Evolutionary conservation across 176 grass and related monocot species (phyloP).

Genomic region (Alloteropsis semialata): DNA sequence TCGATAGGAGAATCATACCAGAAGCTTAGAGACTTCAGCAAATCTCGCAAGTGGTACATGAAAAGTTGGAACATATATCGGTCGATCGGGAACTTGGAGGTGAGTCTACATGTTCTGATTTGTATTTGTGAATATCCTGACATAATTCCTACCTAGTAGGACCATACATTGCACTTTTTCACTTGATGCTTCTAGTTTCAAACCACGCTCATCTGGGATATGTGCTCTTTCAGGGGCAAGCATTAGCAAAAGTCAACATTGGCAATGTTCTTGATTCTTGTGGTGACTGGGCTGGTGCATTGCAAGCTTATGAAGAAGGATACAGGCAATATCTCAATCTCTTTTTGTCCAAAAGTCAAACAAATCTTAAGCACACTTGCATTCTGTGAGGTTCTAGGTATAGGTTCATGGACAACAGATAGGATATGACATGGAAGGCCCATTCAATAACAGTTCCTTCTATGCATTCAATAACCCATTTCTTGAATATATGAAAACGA

Average conservation of each 20-base stretch:
- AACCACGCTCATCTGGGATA: constrained; percentile 16
- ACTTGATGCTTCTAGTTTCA: constrained; percentile 18
- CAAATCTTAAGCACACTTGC: not conserved
- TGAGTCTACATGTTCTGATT: constrained; percentile 24
- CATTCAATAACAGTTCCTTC: not conserved
- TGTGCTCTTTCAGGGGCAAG: constrained; percentile 82
- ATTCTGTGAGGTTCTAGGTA: constrained; percentile 1
- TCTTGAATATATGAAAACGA: constrained; percentile 5
- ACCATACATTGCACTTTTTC: not conserved
- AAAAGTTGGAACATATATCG: constrained; percentile 76
- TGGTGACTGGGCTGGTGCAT: constrained; percentile 68
- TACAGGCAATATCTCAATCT: constrained; percentile 63
- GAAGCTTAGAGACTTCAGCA: constrained; percentile 85
- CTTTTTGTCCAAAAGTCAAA: constrained; percentile 20
- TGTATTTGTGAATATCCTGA: constrained; percentile 11
- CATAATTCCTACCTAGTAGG: constrained; percentile 20
- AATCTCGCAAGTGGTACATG: constrained; percentile 90
- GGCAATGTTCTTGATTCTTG: constrained; percentile 79
- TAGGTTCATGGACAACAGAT: not conserved
- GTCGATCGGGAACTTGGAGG: constrained; percentile 80
- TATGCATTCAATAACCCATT: not conserved
- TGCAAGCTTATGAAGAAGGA: constrained; percentile 90
- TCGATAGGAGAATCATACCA: constrained; percentile 79
- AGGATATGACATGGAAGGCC: not conserved
- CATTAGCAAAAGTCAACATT: constrained; percentile 91